Base-by-base conservation (phyloP, 2,329 filamentous ascomycete species). In the Rhynchosporium graminicola region DNA sequence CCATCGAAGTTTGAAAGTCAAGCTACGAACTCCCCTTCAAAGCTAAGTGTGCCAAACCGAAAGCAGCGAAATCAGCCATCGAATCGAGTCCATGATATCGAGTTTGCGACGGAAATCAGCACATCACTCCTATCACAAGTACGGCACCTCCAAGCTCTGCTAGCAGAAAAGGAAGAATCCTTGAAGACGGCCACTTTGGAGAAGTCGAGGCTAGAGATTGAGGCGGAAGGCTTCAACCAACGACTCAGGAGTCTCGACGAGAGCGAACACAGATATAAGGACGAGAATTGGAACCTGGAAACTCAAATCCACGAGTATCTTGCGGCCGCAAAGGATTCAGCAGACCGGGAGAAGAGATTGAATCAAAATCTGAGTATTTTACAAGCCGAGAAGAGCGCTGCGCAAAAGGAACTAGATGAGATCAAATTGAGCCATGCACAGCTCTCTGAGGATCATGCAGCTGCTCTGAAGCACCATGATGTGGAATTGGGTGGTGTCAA, bases 231-330 rank as follows among this genome's bases (percentile, higher is more conserved):
- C 3, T 85, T 96, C 67, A 84, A 89, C 59, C 91, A 96, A 74
- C 87, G 92, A 40, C 80, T 98, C 67, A 89, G 91, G 73, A 84
- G 85, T 6, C 80, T 97, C 46, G 93, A 97, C 70, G 95, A 99
- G 77, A 97, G 90, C 74, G 95, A 99, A 75, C 90, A 96, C 72
- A 88, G 91, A 58, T 97, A 96, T 79, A 98, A 97, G 77, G 95
- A 99, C 73, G 95, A 98, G 76, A 99, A 98, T 75, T 99, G 95
- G 95, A 94, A 90, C 66, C 83, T 99, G 43, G 95, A 99, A 76
- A 96, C 93, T 0, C 91, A 92, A 70, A 83, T 96, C 28, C 95
- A 97, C 71, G 93, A 98, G 66, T 80, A 94, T 47, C 83, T 90
- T 58, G 83, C 88, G 7, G 82, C 85, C 15, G 84, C 89, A 66